A percentile compares a stretch with the other conserved stretches of the same genome.
These are phyloP conservation scores for Elongisporangium undulatum DNA, from an alignment of 352 stramenopile genomes.

Conservation along the genomic window DNA sequence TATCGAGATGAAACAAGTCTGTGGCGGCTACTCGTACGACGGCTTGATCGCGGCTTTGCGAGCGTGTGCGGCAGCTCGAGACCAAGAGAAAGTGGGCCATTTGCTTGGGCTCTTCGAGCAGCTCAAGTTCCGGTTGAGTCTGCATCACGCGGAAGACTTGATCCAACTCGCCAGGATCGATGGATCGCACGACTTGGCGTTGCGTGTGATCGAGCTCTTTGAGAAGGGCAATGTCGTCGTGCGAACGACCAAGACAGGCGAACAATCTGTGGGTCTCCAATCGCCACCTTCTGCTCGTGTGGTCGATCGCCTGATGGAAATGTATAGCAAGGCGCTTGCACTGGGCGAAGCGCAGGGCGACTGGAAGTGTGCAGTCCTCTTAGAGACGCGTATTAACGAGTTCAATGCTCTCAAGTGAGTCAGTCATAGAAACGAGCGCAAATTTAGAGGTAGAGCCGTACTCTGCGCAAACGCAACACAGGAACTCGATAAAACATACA, in stretches of 20 bases:
- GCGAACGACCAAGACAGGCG: not conserved
- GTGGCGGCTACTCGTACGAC: constrained; percentile 24
- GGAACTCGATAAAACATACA: too few species aligned
- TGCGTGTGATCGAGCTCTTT: constrained; percentile 19
- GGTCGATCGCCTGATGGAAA: not conserved
- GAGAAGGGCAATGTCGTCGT: constrained; percentile 11
- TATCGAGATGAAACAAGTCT: constrained; percentile 13
- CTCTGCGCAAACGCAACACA: not conserved
- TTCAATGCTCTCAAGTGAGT: not conserved
- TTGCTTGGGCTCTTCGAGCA: constrained; percentile 11
- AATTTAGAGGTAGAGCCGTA: not conserved
- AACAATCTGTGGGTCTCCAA: not conserved
- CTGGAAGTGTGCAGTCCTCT: not conserved
- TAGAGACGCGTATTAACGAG: not conserved
- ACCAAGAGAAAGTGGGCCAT: constrained; percentile 6
- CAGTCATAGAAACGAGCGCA: not conserved
- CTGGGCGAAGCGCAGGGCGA: not conserved
- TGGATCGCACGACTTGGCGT: constrained; percentile 9
- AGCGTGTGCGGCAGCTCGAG: constrained; percentile 1
- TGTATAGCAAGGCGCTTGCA: not conserved
- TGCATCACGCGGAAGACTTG: constrained; percentile 19
- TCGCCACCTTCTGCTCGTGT: not conserved
- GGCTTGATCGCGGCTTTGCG: constrained; percentile 18
- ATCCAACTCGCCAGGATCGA: constrained; percentile 16
- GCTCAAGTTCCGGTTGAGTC: constrained; percentile 14